Conservation (phyloP, 2,329 filamentous ascomycete genomes). For the Cytospora chrysosperma region DNA sequence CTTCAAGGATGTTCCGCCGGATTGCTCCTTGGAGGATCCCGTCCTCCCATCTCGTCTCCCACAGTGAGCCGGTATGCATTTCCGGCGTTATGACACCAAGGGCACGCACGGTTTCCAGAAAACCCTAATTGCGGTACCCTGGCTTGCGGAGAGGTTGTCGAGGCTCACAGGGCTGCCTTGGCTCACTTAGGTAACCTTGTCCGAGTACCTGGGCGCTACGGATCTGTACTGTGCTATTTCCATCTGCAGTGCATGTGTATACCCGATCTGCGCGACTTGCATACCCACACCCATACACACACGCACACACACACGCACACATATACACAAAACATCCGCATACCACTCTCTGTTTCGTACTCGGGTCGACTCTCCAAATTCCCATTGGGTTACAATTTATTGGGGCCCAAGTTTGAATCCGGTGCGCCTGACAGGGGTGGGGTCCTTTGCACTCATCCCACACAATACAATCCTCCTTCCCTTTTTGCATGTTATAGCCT, state of each 20-base stretch:
- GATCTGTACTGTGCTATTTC: slow-evolving; percentile 10
- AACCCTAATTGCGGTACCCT: not conserved
- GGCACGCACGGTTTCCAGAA: not conserved
- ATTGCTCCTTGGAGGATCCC: not conserved
- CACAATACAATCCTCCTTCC: not conserved
- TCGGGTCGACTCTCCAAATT: slow-evolving; percentile 4
- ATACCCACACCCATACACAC: slow-evolving; percentile 2
- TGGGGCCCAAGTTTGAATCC: slow-evolving; percentile 1
- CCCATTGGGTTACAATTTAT: slow-evolving; percentile 1
- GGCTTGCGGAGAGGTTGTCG: not conserved
- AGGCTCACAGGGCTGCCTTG: slow-evolving; percentile 1
- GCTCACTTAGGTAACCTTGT: slow-evolving; percentile 13
- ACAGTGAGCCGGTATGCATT: not conserved
- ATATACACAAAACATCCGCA: slow-evolving; percentile 4
- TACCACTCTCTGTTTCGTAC: not conserved
- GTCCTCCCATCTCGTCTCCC: not conserved
- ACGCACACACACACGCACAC: not conserved
- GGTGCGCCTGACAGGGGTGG: slow-evolving; percentile 12
- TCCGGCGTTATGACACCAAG: not conserved
- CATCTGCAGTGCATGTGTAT: slow-evolving; percentile 16
- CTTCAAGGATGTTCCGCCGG: not conserved
- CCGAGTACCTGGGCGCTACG: slow-evolving; percentile 10
- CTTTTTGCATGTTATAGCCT: not conserved
- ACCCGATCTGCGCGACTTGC: slow-evolving; percentile 12
- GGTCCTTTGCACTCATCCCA: slow-evolving; percentile 1